These are phyloP conservation scores for Nannochloris sp. DNA, from an alignment of 139 green algal genomes.

Conservation along the genomic window DNA sequence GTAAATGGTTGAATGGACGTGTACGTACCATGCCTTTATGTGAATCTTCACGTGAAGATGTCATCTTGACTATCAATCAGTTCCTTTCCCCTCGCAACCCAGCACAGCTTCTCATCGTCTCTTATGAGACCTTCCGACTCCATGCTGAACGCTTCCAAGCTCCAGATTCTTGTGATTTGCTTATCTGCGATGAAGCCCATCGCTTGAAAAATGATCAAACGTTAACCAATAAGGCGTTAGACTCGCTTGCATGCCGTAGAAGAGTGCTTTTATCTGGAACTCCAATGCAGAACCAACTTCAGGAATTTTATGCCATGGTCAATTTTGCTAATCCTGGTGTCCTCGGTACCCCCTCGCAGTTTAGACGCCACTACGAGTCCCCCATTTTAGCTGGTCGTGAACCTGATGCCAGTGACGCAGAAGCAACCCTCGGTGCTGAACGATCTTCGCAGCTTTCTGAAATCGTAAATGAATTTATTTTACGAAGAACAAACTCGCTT, in stretches of 20 bases:
- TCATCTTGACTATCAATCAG: slow-evolving; percentile 57
- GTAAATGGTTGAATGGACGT: slow-evolving; percentile 89
- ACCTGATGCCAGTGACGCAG: slow-evolving; percentile 67
- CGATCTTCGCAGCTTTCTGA: slow-evolving; percentile 69
- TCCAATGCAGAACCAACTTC: slow-evolving; percentile 95
- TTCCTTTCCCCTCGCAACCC: slow-evolving; percentile 64
- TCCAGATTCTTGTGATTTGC: slow-evolving; percentile 74
- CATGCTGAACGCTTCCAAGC: slow-evolving; percentile 66
- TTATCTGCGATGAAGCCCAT: slow-evolving; percentile 98
- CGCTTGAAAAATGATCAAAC: slow-evolving; percentile 95
- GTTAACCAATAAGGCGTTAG: slow-evolving; percentile 84
- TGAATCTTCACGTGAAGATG: slow-evolving; percentile 82
- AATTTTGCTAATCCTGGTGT: slow-evolving; percentile 94
- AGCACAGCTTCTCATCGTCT: slow-evolving; percentile 76
- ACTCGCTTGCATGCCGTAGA: slow-evolving; percentile 68
- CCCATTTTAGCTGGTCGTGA: slow-evolving; percentile 81
- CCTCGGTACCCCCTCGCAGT: slow-evolving; percentile 70
- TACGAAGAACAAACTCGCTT: slow-evolving; percentile 93
- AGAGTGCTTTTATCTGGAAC: slow-evolving; percentile 93
- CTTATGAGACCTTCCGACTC: slow-evolving; percentile 97
- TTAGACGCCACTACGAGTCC: slow-evolving; percentile 64
- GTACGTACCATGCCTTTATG: slow-evolving; percentile 74
- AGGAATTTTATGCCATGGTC: slow-evolving; percentile 90
- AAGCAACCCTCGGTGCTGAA: slow-evolving; percentile 43
- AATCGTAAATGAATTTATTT: slow-evolving; percentile 97